These are phyloP conservation scores for Rhytidhysteron rufulum DNA, from an alignment of 2,329 filamentous ascomycete genomes.

Conservation along the genomic window DNA sequence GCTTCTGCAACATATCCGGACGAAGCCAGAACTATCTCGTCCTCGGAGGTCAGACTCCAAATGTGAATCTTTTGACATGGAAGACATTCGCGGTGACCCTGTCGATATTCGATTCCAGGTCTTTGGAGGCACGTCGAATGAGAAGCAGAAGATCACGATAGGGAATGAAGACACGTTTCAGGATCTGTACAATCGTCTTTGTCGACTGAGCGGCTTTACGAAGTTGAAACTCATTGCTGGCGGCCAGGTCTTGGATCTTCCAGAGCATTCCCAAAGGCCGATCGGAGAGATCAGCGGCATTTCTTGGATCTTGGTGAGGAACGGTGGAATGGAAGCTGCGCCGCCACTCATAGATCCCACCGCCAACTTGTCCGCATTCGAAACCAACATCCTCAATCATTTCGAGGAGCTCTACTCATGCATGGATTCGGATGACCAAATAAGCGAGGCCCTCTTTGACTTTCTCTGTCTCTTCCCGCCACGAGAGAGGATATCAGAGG, in stretches of 20 bases:
- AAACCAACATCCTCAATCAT: conserved; percentile 74
- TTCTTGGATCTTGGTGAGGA: conserved; percentile 26
- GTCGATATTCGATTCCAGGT: conserved; percentile 70
- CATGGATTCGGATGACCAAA: conserved; percentile 64
- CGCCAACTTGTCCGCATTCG: conserved; percentile 51
- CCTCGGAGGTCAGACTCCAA: conserved; percentile 30
- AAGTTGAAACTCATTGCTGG: conserved; percentile 71
- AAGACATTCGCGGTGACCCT: conserved; percentile 57
- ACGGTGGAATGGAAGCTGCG: conserved; percentile 23
- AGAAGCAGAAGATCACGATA: conserved; percentile 60
- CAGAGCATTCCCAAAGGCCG: conserved; percentile 54
- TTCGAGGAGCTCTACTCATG: conserved; percentile 82
- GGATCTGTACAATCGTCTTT: conserved; percentile 64
- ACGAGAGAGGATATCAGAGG: conserved; percentile 24
- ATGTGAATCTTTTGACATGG: conserved; percentile 36
- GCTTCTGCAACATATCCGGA: conserved; percentile 27
- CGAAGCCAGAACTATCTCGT: conserved; percentile 28
- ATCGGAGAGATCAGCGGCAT: conserved; percentile 53
- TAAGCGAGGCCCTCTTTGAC: conserved; percentile 31
- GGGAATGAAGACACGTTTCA: conserved; percentile 67
- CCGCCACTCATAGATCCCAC: conserved; percentile 14
- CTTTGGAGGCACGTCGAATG: conserved; percentile 59
- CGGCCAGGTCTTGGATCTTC: conserved; percentile 62
- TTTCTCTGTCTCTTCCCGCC: conserved; percentile 31
- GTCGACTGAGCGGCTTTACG: conserved; percentile 68